Conservation (phyloP, 2,329 filamentous ascomycete genomes). For the Zymoseptoria ardabiliae region DNA sequence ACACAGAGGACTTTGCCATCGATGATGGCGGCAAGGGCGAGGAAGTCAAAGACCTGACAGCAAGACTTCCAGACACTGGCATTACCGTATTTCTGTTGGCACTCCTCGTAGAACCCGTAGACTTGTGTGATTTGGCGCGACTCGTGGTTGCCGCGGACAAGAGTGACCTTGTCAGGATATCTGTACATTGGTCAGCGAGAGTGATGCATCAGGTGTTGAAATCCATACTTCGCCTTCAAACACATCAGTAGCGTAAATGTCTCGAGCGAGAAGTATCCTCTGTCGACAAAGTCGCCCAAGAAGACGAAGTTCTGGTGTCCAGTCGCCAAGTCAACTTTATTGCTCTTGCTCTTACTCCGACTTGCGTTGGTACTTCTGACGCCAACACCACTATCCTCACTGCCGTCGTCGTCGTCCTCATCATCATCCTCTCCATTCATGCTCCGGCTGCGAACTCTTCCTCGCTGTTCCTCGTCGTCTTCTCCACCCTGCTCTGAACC, state of each 20-base stretch:
- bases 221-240: conserved; percentile 59
- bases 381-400: conserved; percentile 35
- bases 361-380: conserved; percentile 32
- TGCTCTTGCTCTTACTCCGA: conserved; percentile 30
- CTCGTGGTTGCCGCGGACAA: conserved; percentile 69
- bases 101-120: conserved; percentile 73
- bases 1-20: conserved; percentile 68
- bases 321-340: conserved; percentile 36
- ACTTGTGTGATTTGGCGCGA: conserved; percentile 72
- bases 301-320: conserved; percentile 65
- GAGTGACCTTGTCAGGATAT: conserved; percentile 64
- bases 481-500: conserved; percentile 30
- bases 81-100: conserved; percentile 69
- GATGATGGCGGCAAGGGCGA: conserved; percentile 65
- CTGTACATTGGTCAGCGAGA: conserved; percentile 30
- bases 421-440: conserved; percentile 37
- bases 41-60: conserved; percentile 71
- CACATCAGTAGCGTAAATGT: conserved; percentile 67
- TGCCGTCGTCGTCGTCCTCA: conserved; percentile 45
- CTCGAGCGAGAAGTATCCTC: conserved; percentile 67
- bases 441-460: conserved; percentile 31
- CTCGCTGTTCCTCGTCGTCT: conserved; percentile 38
- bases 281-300: conserved; percentile 65
- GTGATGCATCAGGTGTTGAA: not conserved
- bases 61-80: conserved; percentile 73